phyloP scores from a whole-genome alignment of 441 rosid genomes.

The Omphalea diandra region DNA sequence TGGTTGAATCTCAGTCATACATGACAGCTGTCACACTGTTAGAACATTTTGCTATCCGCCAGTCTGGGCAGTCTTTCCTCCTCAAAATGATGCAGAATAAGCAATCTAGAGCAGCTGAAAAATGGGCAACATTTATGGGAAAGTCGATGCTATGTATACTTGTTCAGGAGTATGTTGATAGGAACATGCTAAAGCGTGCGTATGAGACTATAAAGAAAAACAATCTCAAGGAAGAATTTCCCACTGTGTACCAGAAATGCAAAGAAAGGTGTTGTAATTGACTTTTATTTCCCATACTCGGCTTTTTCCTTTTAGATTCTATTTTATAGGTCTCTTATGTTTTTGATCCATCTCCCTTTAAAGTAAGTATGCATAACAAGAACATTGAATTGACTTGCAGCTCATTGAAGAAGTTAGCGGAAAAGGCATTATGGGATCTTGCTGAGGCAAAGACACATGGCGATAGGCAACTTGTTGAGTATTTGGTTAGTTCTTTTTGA shows the following conservation, averaged over 20 bases:
- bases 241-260: conserved; percentile 63
- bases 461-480: conserved; percentile 62
- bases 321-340: conserved; percentile 11
- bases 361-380: background rate
- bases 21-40: conserved; percentile 72
- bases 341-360: background rate
- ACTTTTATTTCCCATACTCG: conserved; percentile 14
- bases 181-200: conserved; percentile 75
- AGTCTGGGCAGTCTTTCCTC: conserved; percentile 72
- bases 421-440: conserved; percentile 90
- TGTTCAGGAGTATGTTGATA: conserved; percentile 62
- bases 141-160: conserved; percentile 66
- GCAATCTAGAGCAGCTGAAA: conserved; percentile 81
- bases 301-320: conserved; percentile 12
- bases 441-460: conserved; percentile 77
- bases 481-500: conserved; percentile 50
- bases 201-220: conserved; percentile 65
- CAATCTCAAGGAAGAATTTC: conserved; percentile 69
- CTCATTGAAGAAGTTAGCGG: conserved; percentile 68
- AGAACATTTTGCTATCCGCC: conserved; percentile 76
- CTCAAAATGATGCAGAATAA: conserved; percentile 68
- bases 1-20: conserved; percentile 61
- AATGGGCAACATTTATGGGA: conserved; percentile 93
- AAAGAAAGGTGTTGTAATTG: conserved; percentile 59
- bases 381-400: conserved; percentile 41